These are phyloP conservation scores for Mycena vitilis DNA, from an alignment of 768 basidiomycete species.

Conservation along the genomic window DNA sequence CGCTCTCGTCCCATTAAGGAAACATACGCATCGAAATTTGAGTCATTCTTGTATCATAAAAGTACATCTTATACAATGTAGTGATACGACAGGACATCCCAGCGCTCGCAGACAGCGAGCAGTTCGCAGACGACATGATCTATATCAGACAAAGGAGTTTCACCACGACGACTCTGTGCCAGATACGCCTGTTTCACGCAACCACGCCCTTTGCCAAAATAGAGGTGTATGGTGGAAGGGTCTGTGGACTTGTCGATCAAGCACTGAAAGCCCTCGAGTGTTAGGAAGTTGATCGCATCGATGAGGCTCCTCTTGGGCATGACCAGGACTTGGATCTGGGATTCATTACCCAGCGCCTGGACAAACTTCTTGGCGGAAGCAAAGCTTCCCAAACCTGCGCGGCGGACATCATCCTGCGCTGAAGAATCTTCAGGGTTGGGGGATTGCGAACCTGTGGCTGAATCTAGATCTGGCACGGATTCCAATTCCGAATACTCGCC, in stretches of 20 bases:
- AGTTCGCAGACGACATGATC: no score
- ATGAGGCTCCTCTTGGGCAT: background rate
- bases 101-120: no score
- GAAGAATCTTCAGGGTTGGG: background rate
- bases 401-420: background rate
- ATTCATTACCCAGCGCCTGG: background rate
- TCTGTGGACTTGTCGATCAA: background rate
- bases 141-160: no score
- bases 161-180: no score
- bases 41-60: no score
- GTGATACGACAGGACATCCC: no score
- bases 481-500: background rate
- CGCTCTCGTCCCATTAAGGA: no score
- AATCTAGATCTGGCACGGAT: no score
- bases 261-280: background rate
- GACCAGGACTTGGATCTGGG: conserved; percentile 1
- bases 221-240: background rate
- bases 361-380: background rate
- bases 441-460: background rate
- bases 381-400: background rate
- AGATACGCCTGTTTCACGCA: background rate
- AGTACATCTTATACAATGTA: no score
- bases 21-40: no score
- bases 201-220: background rate
- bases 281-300: background rate